Percentiles rank a stretch among this genome's conserved stretches.
These are phyloP conservation scores for Acer yangbiense DNA, from an alignment of 345 rosid species.

Conservation along the genomic window DNA sequence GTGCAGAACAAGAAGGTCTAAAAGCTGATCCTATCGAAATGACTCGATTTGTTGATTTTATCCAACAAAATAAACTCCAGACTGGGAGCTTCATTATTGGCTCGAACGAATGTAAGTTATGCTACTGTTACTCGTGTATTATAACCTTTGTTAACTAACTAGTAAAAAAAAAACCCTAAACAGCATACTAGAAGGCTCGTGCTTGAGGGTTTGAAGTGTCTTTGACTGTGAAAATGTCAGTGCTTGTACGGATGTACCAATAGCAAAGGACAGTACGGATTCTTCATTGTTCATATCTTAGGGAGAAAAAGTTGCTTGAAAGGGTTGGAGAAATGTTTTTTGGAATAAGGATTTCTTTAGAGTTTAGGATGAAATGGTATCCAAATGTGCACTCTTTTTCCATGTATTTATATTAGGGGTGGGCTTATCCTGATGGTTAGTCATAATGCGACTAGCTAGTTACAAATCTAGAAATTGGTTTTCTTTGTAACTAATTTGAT, in stretches of 20 bases:
- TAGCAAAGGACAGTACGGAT: not conserved
- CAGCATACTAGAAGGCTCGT: not conserved
- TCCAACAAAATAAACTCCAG: conserved; percentile 67
- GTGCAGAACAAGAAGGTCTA: conserved; percentile 76
- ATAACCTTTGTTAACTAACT: not conserved
- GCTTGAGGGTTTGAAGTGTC: not conserved
- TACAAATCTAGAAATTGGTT: not conserved
- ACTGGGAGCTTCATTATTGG: conserved; percentile 72
- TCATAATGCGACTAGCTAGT: not conserved
- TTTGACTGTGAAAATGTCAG: not conserved
- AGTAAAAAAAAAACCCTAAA: not conserved
- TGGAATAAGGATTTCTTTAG: not conserved
- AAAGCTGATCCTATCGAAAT: conserved; percentile 59
- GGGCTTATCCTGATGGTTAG: not conserved
- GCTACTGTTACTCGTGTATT: conserved; percentile 3
- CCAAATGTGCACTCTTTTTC: not conserved
- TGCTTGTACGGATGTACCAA: not conserved
- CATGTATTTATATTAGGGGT: not conserved
- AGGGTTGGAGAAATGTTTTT: not conserved
- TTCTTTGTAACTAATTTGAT: not conserved
- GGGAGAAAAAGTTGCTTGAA: not conserved
- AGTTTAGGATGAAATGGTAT: not conserved
- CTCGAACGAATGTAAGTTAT: conserved; percentile 61
- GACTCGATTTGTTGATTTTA: conserved; percentile 59
- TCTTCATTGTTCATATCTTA: not conserved